Conservation (phyloP, 202 grass and related monocot species). For the Sporobolus alterniflorus region DNA sequence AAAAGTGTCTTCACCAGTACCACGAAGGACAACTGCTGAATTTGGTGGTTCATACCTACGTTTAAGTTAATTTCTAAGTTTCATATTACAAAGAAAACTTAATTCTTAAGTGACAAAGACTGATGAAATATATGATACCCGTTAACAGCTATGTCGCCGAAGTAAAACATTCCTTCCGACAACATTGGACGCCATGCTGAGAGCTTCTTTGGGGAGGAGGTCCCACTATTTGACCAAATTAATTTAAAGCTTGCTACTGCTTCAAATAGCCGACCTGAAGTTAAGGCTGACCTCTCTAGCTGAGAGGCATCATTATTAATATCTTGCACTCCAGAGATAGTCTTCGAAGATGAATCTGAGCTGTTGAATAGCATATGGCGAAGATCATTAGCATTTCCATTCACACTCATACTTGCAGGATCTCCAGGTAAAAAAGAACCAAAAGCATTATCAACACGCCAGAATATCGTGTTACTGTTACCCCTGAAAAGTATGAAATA, state of each 20-base stretch:
- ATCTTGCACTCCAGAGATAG: slow-evolving; percentile 45
- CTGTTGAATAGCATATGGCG: slow-evolving; percentile 80
- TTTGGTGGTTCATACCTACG: slow-evolving; percentile 92
- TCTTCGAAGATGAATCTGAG: slow-evolving; percentile 43
- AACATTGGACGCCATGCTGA: slow-evolving; percentile 94
- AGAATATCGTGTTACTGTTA: slow-evolving; percentile 72
- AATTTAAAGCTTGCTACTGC: slow-evolving; percentile 87
- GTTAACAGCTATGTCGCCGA: slow-evolving; percentile 89
- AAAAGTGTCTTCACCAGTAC: slow-evolving; percentile 72
- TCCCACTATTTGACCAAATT: slow-evolving; percentile 87
- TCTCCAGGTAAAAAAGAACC: slow-evolving; percentile 91
- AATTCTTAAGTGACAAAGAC: slow-evolving; percentile 20
- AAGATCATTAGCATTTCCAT: slow-evolving; percentile 79
- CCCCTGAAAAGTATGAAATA: slow-evolving; percentile 45
- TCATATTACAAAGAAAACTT: slow-evolving; percentile 18
- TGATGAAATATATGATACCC: slow-evolving; percentile 57
- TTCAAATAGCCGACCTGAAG: slow-evolving; percentile 80
- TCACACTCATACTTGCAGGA: slow-evolving; percentile 51
- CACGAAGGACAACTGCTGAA: slow-evolving; percentile 87
- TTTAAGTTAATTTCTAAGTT: slow-evolving; percentile 29
- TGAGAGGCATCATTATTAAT: slow-evolving; percentile 43
- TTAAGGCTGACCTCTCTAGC: slow-evolving; percentile 59
- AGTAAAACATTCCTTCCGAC: slow-evolving; percentile 79
- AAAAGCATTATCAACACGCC: slow-evolving; percentile 88
- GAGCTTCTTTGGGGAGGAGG: slow-evolving; percentile 71